Evolutionary conservation across 257 asterid species (phyloP).

Genomic region (Gentiana straminea): DNA sequence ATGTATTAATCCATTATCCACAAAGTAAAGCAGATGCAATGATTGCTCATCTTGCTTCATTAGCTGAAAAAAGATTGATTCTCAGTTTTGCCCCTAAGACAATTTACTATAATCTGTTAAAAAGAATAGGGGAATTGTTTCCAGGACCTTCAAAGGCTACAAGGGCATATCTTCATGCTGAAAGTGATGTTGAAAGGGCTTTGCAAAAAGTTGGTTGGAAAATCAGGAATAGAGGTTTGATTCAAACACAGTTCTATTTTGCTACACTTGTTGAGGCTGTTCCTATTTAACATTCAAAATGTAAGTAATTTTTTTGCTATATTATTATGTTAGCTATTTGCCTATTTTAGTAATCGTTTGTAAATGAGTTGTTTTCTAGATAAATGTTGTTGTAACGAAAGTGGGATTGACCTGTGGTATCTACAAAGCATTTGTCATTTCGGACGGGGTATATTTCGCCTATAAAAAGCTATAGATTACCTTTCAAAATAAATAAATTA

Average conservation of each 20-base stretch:
- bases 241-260: conserved; percentile 79
- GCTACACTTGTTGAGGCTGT: conserved; percentile 78
- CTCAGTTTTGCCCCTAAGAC: conserved; percentile 93
- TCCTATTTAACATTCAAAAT: conserved; percentile 40
- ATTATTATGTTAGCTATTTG: too few species aligned
- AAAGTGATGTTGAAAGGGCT: conserved; percentile 76
- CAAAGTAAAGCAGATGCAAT: conserved; percentile 86
- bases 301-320: conserved; percentile 11
- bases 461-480: too few species aligned
- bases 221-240: conserved; percentile 66
- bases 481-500: too few species aligned
- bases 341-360: too few species aligned
- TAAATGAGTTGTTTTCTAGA: too few species aligned
- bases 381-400: too few species aligned
- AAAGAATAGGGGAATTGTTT: conserved; percentile 86
- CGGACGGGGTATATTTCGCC: too few species aligned
- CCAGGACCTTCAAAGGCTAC: conserved; percentile 99
- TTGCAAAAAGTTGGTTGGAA: conserved; percentile 80
- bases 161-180: conserved; percentile 87
- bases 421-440: too few species aligned
- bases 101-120: conserved; percentile 60
- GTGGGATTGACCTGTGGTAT: too few species aligned
- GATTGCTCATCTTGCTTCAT: conserved; percentile 91
- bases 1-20: conserved; percentile 92
- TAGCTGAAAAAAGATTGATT: conserved; percentile 74